These are phyloP conservation scores for Colletotrichum sansevieriae DNA, from an alignment of 2,329 filamentous ascomycete species.

Conservation along the genomic window DNA sequence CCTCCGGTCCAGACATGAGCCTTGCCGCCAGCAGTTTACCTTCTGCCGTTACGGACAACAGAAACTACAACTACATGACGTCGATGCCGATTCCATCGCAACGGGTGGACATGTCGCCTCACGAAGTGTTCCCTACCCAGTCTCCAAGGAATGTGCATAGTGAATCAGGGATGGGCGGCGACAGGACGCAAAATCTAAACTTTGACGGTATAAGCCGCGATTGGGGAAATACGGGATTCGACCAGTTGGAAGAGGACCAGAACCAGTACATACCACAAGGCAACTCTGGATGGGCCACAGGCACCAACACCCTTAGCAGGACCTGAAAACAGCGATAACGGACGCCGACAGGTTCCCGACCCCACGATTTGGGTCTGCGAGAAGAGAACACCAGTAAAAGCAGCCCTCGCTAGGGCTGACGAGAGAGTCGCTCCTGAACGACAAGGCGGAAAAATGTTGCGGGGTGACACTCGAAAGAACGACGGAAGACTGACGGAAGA, in stretches of 20 bases:
- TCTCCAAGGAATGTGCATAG: constrained; percentile 34
- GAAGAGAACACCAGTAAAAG: not conserved
- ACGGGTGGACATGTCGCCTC: constrained; percentile 35
- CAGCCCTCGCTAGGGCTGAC: too few species aligned
- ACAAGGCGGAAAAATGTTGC: constrained; percentile 34
- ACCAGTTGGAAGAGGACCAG: constrained; percentile 34
- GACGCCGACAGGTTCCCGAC: not conserved
- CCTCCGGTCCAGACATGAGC: constrained; percentile 28
- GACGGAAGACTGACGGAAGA: not conserved
- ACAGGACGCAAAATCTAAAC: constrained; percentile 17
- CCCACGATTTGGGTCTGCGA: not conserved
- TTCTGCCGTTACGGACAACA: constrained; percentile 21
- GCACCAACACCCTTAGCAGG: constrained; percentile 25
- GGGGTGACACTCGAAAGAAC: constrained; percentile 1
- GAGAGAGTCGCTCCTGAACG: constrained; percentile 22
- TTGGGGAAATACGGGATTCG: constrained; percentile 27
- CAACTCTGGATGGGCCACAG: constrained; percentile 25
- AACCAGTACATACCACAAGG: constrained; percentile 28
- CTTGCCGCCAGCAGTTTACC: constrained; percentile 22
- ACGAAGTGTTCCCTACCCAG: constrained; percentile 27
- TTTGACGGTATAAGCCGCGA: constrained; percentile 33
- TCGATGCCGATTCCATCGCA: constrained; percentile 32
- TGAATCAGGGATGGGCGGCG: constrained; percentile 28
- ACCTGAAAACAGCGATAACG: constrained; percentile 24
- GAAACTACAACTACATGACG: constrained; percentile 27